Evolutionary conservation across 768 basidiomycete species (phyloP).

Genomic region (Termitomyces sp.): DNA sequence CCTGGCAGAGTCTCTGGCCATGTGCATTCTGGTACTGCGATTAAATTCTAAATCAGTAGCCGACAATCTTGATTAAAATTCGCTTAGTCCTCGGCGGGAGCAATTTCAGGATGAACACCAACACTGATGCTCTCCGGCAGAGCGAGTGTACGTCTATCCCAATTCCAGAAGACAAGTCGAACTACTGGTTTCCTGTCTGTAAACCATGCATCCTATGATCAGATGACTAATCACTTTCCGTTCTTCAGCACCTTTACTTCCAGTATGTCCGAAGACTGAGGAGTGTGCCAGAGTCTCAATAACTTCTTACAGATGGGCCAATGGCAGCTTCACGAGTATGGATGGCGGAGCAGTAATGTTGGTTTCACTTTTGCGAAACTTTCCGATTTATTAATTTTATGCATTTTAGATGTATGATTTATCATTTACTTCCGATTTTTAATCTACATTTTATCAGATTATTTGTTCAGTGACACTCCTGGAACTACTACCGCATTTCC

Average conservation of each 20-base stretch:
- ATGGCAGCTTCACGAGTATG: conserved; percentile 40
- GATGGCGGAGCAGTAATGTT: conserved; percentile 41
- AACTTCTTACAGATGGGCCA: conserved; percentile 31
- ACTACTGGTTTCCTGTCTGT: conserved; percentile 48
- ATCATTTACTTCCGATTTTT: background rate
- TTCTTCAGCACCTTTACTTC: conserved; percentile 42
- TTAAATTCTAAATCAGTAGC: background rate
- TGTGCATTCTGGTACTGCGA: conserved; percentile 36
- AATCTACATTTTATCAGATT: conserved; percentile 27
- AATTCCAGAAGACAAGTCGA: conserved; percentile 48
- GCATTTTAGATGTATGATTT: conserved; percentile 23
- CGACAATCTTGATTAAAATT: conserved; percentile 1
- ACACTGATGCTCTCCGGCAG: conserved; percentile 35
- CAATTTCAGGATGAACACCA: conserved; percentile 39
- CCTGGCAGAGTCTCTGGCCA: conserved; percentile 42
- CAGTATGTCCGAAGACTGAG: conserved; percentile 26
- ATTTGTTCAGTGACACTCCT: conserved; percentile 40
- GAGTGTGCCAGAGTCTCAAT: background rate
- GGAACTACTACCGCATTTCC: conserved; percentile 49
- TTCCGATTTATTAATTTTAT: background rate
- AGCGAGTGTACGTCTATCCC: conserved; percentile 51
- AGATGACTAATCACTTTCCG: conserved; percentile 1
- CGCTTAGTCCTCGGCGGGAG: conserved; percentile 44
- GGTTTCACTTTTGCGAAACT: conserved; percentile 7
- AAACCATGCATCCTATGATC: background rate